A percentile compares a stretch with the other conserved stretches of the same genome.
Evolutionary conservation across 768 basidiomycete genomes (phyloP).

Genomic region (Tulasnella sp.): DNA sequence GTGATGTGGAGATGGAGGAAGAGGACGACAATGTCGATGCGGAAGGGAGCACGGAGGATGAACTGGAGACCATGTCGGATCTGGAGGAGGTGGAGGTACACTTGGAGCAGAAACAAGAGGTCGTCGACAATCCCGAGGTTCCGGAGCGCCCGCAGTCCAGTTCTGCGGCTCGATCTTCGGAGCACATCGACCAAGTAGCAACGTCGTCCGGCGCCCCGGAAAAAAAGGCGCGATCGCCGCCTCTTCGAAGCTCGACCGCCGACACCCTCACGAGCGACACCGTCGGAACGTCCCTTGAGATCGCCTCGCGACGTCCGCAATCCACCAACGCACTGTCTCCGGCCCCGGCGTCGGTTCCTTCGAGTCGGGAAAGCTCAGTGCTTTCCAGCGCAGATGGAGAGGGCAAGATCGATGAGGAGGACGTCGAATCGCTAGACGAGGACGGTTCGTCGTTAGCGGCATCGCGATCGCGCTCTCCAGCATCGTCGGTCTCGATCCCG

Average conservation of each 20-base stretch:
- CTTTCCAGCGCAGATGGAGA: neutral
- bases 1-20: neutral
- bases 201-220: neutral
- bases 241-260: neutral
- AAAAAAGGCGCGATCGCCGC: neutral
- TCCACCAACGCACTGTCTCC: neutral
- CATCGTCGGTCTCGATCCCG: neutral
- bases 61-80: neutral
- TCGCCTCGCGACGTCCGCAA: neutral
- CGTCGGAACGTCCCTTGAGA: neutral
- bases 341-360: neutral
- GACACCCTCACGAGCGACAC: neutral
- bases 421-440: neutral
- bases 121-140: neutral
- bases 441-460: neutral
- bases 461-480: neutral
- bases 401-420: neutral
- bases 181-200: neutral
- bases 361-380: neutral
- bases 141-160: no score
- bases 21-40: neutral
- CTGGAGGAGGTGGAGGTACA: neutral
- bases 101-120: neutral
- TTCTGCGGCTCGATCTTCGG: no score
- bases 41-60: slow-evolving; percentile 3